Evolutionary conservation across 441 rosid species (phyloP).

Genomic region (Erodium moschatum): DNA sequence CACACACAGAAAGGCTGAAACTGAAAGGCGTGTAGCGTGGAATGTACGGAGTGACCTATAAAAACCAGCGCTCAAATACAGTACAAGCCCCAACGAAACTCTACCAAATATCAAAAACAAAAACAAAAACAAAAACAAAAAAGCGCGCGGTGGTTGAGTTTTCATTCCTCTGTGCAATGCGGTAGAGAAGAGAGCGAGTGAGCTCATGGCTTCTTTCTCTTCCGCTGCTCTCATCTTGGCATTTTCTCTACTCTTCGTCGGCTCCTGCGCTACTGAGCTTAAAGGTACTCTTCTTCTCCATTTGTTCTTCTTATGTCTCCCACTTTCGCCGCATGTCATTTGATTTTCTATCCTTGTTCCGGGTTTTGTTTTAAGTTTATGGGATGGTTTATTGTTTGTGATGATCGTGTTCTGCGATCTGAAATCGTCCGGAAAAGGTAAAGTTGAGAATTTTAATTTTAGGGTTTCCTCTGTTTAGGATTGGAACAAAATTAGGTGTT

Average conservation of each 20-base stretch:
- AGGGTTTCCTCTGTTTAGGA: not conserved
- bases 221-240: not conserved
- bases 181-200: not conserved
- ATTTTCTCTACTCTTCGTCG: not conserved
- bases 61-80: not conserved
- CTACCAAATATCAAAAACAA: not conserved
- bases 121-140: no score
- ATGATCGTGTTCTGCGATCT: not conserved
- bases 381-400: not conserved
- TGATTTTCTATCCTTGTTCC: not conserved
- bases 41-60: not conserved
- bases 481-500: no score
- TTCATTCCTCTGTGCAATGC: no score
- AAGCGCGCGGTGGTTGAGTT: not conserved
- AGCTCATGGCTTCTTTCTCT: not conserved
- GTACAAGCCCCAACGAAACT: not conserved
- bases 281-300: not conserved
- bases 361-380: not conserved
- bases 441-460: not conserved
- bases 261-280: not conserved
- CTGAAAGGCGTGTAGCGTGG: not conserved
- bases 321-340: not conserved
- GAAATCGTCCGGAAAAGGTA: not conserved
- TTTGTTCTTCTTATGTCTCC: not conserved
- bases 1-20: no score